These are phyloP conservation scores for Euclidium syriacum DNA, from an alignment of 345 rosid species.

Conservation along the genomic window DNA sequence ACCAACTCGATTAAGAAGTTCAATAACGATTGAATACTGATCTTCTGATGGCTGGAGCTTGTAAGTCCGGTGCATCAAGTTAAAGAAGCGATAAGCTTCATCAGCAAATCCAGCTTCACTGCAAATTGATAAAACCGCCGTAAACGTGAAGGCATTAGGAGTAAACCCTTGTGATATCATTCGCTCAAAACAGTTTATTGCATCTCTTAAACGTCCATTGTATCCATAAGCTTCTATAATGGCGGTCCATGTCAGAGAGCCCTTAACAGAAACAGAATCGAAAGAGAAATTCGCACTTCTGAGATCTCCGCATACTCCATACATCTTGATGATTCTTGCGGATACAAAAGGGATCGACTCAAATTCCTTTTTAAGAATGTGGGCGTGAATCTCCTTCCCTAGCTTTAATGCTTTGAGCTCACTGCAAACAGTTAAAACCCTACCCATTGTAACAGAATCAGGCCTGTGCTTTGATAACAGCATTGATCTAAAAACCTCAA, in stretches of 20 bases:
- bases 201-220: conserved; percentile 41
- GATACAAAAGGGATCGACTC: conserved; percentile 56
- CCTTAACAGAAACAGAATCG: conserved; percentile 53
- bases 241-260: conserved; percentile 77
- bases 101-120: conserved; percentile 63
- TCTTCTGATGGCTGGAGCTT: conserved; percentile 43
- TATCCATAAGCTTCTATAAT: conserved; percentile 60
- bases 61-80: conserved; percentile 43
- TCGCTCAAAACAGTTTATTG: conserved; percentile 46
- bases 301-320: conserved; percentile 54
- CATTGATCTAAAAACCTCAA: conserved; percentile 53
- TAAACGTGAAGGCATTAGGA: conserved; percentile 66
- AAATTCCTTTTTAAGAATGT: conserved; percentile 55
- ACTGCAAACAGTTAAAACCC: conserved; percentile 52
- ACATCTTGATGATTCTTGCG: conserved; percentile 64
- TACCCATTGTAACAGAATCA: conserved; percentile 62
- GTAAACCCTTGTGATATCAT: conserved; percentile 56
- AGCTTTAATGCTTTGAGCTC: conserved; percentile 50
- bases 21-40: conserved; percentile 36
- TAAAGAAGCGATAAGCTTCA: conserved; percentile 51
- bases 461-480: conserved; percentile 64
- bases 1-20: conserved; percentile 42
- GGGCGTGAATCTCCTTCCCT: conserved; percentile 80
- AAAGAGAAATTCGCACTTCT: conserved; percentile 47
- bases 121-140: conserved; percentile 56